Conservation (phyloP, 2,329 filamentous ascomycete species). For the Metarhizium sp. region DNA sequence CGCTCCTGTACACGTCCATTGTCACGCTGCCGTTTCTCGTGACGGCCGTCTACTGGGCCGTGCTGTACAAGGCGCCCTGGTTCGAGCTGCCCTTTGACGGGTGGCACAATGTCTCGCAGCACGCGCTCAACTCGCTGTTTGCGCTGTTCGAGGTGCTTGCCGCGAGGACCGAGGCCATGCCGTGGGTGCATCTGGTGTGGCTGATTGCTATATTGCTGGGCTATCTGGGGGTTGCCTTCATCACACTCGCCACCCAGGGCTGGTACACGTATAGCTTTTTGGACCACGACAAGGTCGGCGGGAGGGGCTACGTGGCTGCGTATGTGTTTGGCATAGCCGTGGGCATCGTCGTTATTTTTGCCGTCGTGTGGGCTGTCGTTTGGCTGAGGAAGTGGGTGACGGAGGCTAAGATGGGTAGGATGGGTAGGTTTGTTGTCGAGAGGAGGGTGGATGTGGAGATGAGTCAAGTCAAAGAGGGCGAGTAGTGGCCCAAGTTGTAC, state of each 20-base stretch:
- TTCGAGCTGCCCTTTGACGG: constrained; percentile 39
- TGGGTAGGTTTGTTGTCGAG: constrained; percentile 29
- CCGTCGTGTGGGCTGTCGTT: constrained; percentile 39
- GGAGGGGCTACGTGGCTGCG: constrained; percentile 42
- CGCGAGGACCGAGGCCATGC: constrained; percentile 51
- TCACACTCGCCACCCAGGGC: constrained; percentile 58
- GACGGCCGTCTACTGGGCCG: constrained; percentile 60
- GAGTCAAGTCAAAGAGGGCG: constrained; percentile 4
- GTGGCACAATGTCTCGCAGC: constrained; percentile 63
- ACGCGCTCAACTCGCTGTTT: constrained; percentile 64
- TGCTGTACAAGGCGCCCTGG: constrained; percentile 46
- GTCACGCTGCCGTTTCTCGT: constrained; percentile 59
- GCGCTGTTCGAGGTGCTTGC: constrained; percentile 68
- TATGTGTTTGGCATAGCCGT: constrained; percentile 53
- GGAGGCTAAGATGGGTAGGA: constrained; percentile 34
- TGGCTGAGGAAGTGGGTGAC: constrained; percentile 40
- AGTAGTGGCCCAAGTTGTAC: background rate
- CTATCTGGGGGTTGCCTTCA: constrained; percentile 66
- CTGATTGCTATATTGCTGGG: constrained; percentile 60
- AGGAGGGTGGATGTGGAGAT: constrained; percentile 18
- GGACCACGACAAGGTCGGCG: constrained; percentile 47
- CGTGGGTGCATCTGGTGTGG: constrained; percentile 55
- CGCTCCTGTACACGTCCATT: constrained; percentile 53
- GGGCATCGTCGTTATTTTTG: constrained; percentile 43
- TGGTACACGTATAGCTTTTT: constrained; percentile 76